These are phyloP conservation scores for Salix udensis DNA, from an alignment of 345 rosid species.

Conservation along the genomic window DNA sequence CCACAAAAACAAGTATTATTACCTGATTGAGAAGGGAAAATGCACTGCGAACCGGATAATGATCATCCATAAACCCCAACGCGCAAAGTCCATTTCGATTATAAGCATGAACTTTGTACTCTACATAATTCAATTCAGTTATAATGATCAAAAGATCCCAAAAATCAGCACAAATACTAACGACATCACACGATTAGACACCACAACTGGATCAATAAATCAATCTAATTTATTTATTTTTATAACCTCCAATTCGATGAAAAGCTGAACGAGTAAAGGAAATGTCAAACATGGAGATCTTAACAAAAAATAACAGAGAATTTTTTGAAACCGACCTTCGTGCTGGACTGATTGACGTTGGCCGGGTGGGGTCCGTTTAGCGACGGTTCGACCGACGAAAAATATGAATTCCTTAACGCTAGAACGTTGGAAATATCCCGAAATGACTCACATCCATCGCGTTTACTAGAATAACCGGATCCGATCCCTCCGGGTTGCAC, in stretches of 20 bases:
- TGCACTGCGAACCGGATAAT: conserved; percentile 87
- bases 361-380: conserved; percentile 71
- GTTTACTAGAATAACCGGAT: conserved; percentile 63
- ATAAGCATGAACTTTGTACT: conserved; percentile 91
- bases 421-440: conserved; percentile 83
- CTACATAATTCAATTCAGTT: conserved; percentile 33
- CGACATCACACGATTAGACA: not conserved
- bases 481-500: conserved; percentile 57
- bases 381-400: conserved; percentile 91
- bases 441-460: conserved; percentile 81
- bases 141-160: not conserved
- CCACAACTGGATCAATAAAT: not conserved
- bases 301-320: not conserved
- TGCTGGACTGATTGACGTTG: conserved; percentile 94
- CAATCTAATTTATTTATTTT: not conserved
- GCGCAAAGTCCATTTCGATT: conserved; percentile 85
- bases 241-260: not conserved
- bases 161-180: not conserved
- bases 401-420: conserved; percentile 81
- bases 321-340: conserved; percentile 48
- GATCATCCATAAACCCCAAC: conserved; percentile 93
- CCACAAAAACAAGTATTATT: not conserved
- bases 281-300: no score
- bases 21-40: conserved; percentile 92
- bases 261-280: not conserved